Evolutionary conservation across 257 asterid genomes (phyloP).

Genomic region (Solanum bukasovii): DNA sequence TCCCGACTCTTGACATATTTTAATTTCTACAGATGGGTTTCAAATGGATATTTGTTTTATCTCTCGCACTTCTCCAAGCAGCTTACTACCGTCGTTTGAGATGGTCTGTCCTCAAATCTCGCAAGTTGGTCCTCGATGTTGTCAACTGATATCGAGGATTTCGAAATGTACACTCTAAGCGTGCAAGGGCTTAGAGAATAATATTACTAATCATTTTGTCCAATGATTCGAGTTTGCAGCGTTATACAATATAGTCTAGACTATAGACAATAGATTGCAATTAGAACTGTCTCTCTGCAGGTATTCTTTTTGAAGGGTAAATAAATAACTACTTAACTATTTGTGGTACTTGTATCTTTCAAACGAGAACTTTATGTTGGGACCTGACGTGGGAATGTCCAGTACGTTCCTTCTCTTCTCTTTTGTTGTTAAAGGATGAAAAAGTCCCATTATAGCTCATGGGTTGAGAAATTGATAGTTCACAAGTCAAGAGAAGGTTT

Average conservation of each 20-base stretch:
- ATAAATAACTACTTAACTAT: background rate
- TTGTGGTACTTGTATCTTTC: background rate
- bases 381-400: background rate
- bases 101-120: conserved; percentile 61
- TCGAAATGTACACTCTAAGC: background rate
- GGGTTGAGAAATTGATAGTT: background rate
- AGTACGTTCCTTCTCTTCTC: background rate
- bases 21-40: conserved; percentile 50
- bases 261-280: background rate
- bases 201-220: background rate
- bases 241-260: background rate
- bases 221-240: background rate
- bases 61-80: conserved; percentile 65
- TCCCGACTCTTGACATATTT: background rate
- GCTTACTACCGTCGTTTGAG: conserved; percentile 52
- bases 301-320: background rate
- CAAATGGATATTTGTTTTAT: conserved; percentile 57
- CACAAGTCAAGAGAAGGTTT: background rate
- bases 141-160: conserved; percentile 30
- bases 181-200: background rate
- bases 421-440: background rate
- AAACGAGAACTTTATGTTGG: background rate
- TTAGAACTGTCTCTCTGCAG: background rate
- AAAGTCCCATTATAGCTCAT: background rate
- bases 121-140: conserved; percentile 64